Evolutionary conservation across 2,329 filamentous ascomycete genomes (phyloP).

Genomic region (Tolypocladium amazonense): DNA sequence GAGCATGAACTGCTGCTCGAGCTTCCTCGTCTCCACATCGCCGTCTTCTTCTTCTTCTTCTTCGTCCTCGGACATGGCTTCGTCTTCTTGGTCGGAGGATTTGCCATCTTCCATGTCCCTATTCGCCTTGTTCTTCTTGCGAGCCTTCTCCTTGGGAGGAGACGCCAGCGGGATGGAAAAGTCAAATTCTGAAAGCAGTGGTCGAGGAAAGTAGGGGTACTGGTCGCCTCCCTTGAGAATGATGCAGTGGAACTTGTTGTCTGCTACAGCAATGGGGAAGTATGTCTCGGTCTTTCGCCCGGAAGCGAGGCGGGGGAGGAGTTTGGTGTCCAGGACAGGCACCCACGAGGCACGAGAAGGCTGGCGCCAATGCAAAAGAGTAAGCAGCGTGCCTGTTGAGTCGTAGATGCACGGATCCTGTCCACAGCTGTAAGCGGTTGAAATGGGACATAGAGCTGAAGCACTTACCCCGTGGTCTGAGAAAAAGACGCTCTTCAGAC

Average conservation of each 20-base stretch:
- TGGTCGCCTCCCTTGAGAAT: conserved; percentile 93
- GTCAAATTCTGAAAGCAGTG: conserved; percentile 84
- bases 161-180: conserved; percentile 74
- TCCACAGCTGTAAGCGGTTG: not conserved
- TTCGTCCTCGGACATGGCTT: conserved; percentile 21
- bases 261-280: conserved; percentile 89
- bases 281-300: conserved; percentile 85
- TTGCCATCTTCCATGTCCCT: conserved; percentile 23
- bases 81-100: conserved; percentile 25
- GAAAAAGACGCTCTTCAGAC: conserved; percentile 78
- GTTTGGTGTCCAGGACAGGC: conserved; percentile 80
- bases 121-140: conserved; percentile 16
- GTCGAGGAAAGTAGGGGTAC: conserved; percentile 86
- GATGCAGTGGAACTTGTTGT: conserved; percentile 93
- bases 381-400: conserved; percentile 76
- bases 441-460: too few species aligned
- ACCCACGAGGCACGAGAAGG: conserved; percentile 83
- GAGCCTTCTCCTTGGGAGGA: conserved; percentile 24
- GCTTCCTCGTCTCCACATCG: conserved; percentile 41
- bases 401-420: conserved; percentile 95
- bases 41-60: conserved; percentile 20
- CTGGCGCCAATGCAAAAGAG: conserved; percentile 82
- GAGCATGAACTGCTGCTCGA: conserved; percentile 77
- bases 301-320: conserved; percentile 68
- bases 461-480: conserved; percentile 69